These are phyloP conservation scores for Aspergillus nidulans DNA, from an alignment of 495 filamentous ascomycete genomes.

Conservation along the genomic window DNA sequence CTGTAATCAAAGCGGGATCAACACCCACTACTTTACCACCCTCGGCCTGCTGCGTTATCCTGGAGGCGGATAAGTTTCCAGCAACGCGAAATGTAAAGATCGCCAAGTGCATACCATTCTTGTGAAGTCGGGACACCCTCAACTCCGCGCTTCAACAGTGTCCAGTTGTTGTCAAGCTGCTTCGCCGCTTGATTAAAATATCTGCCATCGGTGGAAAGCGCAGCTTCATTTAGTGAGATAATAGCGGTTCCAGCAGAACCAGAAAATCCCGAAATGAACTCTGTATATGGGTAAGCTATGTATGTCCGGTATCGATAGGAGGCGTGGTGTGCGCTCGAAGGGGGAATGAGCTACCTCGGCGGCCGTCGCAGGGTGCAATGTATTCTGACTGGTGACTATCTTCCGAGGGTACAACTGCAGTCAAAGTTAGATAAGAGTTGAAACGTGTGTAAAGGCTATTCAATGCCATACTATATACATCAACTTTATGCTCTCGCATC, in stretches of 20 bases:
- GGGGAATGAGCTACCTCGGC: slow-evolving; percentile 58
- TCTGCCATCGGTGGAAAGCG: slow-evolving; percentile 89
- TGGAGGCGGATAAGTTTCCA: slow-evolving; percentile 29
- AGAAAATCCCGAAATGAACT: slow-evolving; percentile 90
- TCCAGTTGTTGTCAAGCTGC: slow-evolving; percentile 91
- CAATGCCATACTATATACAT: slow-evolving; percentile 80
- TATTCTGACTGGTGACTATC: slow-evolving; percentile 98
- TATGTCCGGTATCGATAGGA: background rate
- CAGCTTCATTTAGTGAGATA: slow-evolving; percentile 79
- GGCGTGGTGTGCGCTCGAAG: background rate
- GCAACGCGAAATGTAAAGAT: background rate
- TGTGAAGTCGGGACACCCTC: slow-evolving; percentile 96
- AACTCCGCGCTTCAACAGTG: slow-evolving; percentile 84
- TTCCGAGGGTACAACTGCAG: slow-evolving; percentile 90
- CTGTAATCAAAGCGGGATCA: slow-evolving; percentile 84
- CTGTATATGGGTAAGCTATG: slow-evolving; percentile 33
- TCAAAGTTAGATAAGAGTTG: slow-evolving; percentile 13
- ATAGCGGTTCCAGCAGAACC: slow-evolving; percentile 94
- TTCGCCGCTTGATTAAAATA: slow-evolving; percentile 97
- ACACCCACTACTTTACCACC: slow-evolving; percentile 86
- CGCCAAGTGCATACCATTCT: slow-evolving; percentile 64
- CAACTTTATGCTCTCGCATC: slow-evolving; percentile 83
- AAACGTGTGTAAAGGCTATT: background rate
- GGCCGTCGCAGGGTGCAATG: slow-evolving; percentile 87
- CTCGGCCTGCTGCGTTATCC: slow-evolving; percentile 74